A percentile compares a stretch with the other conserved stretches of the same genome.
Evolutionary conservation across 1,284 basidiomycete genomes (phyloP).

Genomic region (Exsudoporus floridanus): DNA sequence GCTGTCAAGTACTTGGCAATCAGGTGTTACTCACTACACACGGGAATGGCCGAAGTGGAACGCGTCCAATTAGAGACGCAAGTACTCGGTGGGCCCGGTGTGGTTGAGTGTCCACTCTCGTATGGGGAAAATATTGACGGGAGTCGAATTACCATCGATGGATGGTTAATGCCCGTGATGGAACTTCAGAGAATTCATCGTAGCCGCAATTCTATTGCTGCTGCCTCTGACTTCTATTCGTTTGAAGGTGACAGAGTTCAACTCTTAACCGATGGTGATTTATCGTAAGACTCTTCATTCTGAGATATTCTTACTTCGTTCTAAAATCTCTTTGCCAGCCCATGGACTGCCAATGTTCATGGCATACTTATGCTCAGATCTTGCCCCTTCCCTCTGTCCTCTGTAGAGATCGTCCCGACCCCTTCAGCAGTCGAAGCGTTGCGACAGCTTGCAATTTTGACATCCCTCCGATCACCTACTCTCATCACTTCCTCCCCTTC

Average conservation of each 20-base stretch:
- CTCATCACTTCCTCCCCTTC: conserved; percentile 88
- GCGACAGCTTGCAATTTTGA: conserved; percentile 60
- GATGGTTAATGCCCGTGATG: conserved; percentile 74
- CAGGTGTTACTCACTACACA: conserved; percentile 72
- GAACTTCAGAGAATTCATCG: conserved; percentile 63
- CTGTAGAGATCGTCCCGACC: conserved; percentile 62
- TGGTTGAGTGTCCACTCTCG: conserved; percentile 56
- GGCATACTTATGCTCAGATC: conserved; percentile 58
- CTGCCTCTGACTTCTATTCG: conserved; percentile 45
- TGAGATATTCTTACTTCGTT: background rate
- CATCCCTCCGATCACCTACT: conserved; percentile 72
- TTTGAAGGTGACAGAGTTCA: conserved; percentile 36
- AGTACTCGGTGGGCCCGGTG: conserved; percentile 56
- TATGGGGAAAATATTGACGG: conserved; percentile 50
- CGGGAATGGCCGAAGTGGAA: conserved; percentile 74
- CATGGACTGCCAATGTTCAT: conserved; percentile 56
- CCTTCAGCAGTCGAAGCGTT: conserved; percentile 61
- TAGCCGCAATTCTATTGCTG: conserved; percentile 50
- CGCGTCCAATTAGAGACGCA: conserved; percentile 63
- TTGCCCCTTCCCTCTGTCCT: conserved; percentile 35
- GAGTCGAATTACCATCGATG: conserved; percentile 52
- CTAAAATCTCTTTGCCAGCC: conserved; percentile 39
- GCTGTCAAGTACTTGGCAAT: conserved; percentile 73
- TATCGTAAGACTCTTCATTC: conserved; percentile 48
- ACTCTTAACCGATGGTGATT: conserved; percentile 44